Evolutionary conservation across 495 filamentous ascomycete genomes (phyloP).

Genomic region (Clavariopsis aquatica): DNA sequence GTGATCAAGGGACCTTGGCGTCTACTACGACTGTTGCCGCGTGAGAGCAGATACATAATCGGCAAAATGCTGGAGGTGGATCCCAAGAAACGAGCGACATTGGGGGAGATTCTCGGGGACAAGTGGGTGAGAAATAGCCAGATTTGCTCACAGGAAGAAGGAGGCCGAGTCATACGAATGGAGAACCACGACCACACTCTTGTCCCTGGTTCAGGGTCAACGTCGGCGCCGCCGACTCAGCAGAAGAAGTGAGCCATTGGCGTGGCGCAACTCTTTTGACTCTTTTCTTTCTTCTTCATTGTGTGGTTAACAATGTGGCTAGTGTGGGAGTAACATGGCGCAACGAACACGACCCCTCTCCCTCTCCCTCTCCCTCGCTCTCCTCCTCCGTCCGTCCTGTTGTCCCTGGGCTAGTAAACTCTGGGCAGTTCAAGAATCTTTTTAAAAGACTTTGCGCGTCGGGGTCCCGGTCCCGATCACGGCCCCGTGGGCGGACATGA

Average conservation of each 20-base stretch:
- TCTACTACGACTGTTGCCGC: conserved; percentile 83
- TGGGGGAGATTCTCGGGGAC: conserved; percentile 82
- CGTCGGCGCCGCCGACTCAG: conserved; percentile 23
- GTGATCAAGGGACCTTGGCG: conserved; percentile 92
- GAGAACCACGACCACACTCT: conserved; percentile 63
- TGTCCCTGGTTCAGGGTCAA: conserved; percentile 53
- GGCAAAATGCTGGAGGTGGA: conserved; percentile 90
- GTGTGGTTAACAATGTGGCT: background rate
- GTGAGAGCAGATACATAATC: conserved; percentile 87
- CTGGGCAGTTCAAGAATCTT: background rate
- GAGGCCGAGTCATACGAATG: conserved; percentile 56
- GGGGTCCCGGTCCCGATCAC: no score
- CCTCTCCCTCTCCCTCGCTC: background rate
- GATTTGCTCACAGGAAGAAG: conserved; percentile 62
- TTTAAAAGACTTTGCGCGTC: no score
- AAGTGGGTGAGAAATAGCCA: conserved; percentile 66
- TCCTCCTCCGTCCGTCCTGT: no score
- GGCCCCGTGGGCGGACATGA: background rate
- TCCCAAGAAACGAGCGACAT: conserved; percentile 76
- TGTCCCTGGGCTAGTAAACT: no score
- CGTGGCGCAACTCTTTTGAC: background rate
- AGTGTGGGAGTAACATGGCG: background rate
- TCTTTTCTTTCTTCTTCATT: background rate
- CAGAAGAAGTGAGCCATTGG: conserved; percentile 29
- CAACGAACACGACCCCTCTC: background rate